phyloP scores from a whole-genome alignment of 768 basidiomycete species.

The Pilatotrama ljubarskyi region DNA sequence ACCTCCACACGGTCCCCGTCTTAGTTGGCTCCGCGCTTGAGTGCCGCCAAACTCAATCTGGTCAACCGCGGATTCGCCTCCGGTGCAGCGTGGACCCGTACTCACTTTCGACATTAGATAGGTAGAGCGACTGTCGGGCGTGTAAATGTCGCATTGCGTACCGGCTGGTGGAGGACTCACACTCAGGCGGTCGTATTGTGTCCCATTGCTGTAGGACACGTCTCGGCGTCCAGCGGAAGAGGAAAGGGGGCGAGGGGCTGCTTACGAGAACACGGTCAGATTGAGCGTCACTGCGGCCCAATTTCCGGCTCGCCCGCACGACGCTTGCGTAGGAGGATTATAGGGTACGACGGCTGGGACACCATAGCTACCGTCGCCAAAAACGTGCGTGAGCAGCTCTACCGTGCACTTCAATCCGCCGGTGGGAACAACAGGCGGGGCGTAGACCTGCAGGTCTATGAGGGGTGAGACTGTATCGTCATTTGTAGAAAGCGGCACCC shows the following conservation, averaged over 20 bases:
- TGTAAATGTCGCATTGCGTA: too few species aligned
- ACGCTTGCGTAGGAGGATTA: background rate
- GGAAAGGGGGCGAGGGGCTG: background rate
- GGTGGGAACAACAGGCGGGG: slow-evolving; percentile 4
- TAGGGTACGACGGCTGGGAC: slow-evolving; percentile 1
- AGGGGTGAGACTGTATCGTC: slow-evolving; percentile 10
- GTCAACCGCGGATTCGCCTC: background rate
- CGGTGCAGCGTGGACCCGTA: background rate
- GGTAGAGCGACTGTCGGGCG: slow-evolving; percentile 8
- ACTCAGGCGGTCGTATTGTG: slow-evolving; percentile 61
- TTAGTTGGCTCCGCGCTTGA: slow-evolving; percentile 70
- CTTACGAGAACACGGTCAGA: slow-evolving; percentile 56
- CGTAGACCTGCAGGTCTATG: slow-evolving; percentile 11
- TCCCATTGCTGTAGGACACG: background rate
- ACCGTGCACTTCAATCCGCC: slow-evolving; percentile 6
- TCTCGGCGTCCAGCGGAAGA: background rate
- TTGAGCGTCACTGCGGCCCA: slow-evolving; percentile 73
- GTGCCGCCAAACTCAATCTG: slow-evolving; percentile 64
- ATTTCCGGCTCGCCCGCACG: slow-evolving; percentile 59
- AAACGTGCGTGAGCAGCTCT: slow-evolving; percentile 7
- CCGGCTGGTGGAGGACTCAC: background rate
- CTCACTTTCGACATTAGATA: slow-evolving; percentile 14
- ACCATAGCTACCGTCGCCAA: slow-evolving; percentile 16
- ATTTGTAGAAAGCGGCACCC: slow-evolving; percentile 7
- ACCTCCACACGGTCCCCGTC: slow-evolving; percentile 72